phyloP scores from a whole-genome alignment of 148 eudicot species.

The Nyssa sinensis region DNA sequence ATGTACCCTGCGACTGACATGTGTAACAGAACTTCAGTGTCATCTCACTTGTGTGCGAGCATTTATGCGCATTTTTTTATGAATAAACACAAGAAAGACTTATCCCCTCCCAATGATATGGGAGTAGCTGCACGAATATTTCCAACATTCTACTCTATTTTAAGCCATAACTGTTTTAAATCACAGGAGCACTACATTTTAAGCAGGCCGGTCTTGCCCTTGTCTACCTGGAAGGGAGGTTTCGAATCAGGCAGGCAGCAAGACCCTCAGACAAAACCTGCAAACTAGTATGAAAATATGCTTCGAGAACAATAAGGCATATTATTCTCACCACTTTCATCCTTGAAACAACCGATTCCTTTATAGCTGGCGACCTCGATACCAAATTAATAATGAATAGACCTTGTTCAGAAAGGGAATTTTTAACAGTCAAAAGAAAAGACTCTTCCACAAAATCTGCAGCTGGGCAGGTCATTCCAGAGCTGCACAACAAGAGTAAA shows the following conservation, averaged over 20 bases:
- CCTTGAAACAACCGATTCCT: constrained; percentile 63
- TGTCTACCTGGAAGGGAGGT: neutral
- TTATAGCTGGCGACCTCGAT: constrained; percentile 72
- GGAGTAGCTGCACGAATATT: neutral
- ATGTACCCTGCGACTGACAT: no score
- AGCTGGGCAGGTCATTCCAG: constrained; percentile 95
- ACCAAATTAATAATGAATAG: constrained; percentile 86
- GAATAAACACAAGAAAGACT: no score
- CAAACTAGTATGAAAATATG: neutral
- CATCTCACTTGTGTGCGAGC: no score
- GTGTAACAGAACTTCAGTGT: no score
- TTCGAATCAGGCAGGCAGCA: neutral
- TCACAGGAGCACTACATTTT: neutral
- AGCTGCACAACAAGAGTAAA: constrained; percentile 43
- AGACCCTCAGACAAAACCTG: neutral
- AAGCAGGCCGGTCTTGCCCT: neutral
- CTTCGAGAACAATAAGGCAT: neutral
- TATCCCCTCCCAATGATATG: neutral
- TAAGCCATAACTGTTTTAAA: neutral
- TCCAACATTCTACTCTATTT: neutral
- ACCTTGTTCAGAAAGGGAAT: constrained; percentile 72
- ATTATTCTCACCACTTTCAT: constrained; percentile 64
- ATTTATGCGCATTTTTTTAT: no score
- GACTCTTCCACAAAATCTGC: constrained; percentile 77
- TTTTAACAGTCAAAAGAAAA: constrained; percentile 55